Conservation (phyloP, 768 basidiomycete species). For the Pholiota microspora region DNA sequence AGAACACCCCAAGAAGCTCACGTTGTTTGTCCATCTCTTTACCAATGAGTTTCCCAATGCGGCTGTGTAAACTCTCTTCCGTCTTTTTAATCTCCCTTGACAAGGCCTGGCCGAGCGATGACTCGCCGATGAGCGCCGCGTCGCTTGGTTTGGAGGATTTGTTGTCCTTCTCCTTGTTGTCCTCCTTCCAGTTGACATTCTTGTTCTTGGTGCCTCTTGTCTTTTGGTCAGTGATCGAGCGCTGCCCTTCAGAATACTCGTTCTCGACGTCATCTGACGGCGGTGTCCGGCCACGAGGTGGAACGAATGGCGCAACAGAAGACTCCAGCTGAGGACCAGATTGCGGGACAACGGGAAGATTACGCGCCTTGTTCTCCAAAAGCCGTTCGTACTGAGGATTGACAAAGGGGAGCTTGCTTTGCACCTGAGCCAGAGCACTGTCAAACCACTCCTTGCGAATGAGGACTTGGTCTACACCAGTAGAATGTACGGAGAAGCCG, state of each 20-base stretch:
- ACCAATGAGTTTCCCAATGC: conserved; percentile 74
- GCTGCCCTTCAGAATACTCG: conserved; percentile 58
- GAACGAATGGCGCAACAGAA: conserved; percentile 24
- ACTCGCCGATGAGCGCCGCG: conserved; percentile 43
- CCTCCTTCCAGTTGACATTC: conserved; percentile 63
- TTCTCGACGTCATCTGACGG: conserved; percentile 74
- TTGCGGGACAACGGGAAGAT: conserved; percentile 19
- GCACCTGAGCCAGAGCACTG: conserved; percentile 51
- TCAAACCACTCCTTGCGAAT: conserved; percentile 87
- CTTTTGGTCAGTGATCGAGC: conserved; percentile 42
- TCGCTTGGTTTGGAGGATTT: conserved; percentile 35
- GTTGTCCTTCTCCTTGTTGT: conserved; percentile 34
- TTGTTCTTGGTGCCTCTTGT: conserved; percentile 43
- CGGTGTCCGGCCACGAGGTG: conserved; percentile 59
- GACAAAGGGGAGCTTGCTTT: conserved; percentile 61
- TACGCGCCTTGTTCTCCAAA: conserved; percentile 25
- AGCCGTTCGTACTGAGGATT: conserved; percentile 20
- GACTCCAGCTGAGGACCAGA: conserved; percentile 17
- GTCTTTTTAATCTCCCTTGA: conserved; percentile 80
- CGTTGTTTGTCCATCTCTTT: conserved; percentile 92
- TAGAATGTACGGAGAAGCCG: conserved; percentile 86
- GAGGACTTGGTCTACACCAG: conserved; percentile 86
- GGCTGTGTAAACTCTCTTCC: conserved; percentile 74
- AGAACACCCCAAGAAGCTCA: conserved; percentile 34
- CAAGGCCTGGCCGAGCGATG: conserved; percentile 55